These are phyloP conservation scores for Thamnidium elegans DNA, from an alignment of 192 early-diverging fungal species.

Conservation along the genomic window DNA sequence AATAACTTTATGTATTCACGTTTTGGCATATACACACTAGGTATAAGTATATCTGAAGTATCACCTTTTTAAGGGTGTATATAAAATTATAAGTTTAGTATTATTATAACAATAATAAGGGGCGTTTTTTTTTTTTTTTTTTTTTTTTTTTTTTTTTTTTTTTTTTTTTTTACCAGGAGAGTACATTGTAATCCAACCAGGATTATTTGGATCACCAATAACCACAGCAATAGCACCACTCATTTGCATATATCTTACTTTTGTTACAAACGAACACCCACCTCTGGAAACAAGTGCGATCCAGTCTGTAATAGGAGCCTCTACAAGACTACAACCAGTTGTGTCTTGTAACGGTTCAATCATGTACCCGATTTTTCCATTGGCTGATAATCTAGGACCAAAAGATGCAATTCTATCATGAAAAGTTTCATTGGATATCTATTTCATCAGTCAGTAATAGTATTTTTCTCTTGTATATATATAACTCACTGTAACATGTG, in stretches of 20 bases:
- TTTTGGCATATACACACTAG: conserved; percentile 82
- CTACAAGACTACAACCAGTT: conserved; percentile 55
- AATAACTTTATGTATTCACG: conserved; percentile 63
- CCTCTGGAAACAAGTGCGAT: conserved; percentile 89
- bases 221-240: conserved; percentile 82
- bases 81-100: no score
- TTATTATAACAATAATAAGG: background rate
- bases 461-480: background rate
- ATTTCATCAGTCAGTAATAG: background rate
- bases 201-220: conserved; percentile 78
- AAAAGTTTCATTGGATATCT: conserved; percentile 57
- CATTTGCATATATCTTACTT: conserved; percentile 87
- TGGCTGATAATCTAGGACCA: conserved; percentile 72
- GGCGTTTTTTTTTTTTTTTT: background rate
- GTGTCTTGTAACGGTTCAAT: conserved; percentile 47
- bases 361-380: conserved; percentile 69
- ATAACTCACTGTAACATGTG: conserved; percentile 12
- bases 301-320: conserved; percentile 53
- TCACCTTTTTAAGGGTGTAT: conserved; percentile 52
- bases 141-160: conserved; percentile 3
- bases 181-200: conserved; percentile 87
- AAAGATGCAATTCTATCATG: conserved; percentile 80
- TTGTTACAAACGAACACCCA: conserved; percentile 84
- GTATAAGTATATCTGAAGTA: conserved; percentile 82
- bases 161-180: conserved; percentile 44